These are phyloP conservation scores for Dendrobium catenatum DNA, from an alignment of 106 monocot species.

Conservation along the genomic window DNA sequence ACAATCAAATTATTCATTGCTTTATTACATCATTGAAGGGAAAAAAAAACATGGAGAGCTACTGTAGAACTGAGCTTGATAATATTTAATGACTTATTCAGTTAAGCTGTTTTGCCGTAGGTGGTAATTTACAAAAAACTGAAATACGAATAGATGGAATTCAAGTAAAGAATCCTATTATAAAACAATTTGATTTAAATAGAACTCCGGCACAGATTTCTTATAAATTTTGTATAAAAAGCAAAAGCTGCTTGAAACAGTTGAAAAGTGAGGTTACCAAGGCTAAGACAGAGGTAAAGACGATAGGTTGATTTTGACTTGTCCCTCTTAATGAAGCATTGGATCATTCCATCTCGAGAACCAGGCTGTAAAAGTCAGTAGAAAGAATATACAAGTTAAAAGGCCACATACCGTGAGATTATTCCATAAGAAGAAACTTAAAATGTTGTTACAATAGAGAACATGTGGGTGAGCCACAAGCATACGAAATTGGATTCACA, in stretches of 20 bases:
- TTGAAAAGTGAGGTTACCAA: conserved; percentile 24
- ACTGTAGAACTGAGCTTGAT: neutral
- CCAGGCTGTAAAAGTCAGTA: conserved; percentile 34
- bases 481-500: neutral
- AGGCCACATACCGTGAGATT: neutral
- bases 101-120: neutral
- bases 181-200: neutral
- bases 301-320: conserved; percentile 55
- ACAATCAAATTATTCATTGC: neutral
- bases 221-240: neutral
- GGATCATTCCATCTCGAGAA: conserved; percentile 50
- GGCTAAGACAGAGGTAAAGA: conserved; percentile 58
- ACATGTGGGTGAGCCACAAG: neutral
- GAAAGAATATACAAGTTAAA: neutral
- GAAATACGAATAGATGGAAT: neutral
- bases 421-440: neutral
- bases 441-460: neutral
- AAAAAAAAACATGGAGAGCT: neutral
- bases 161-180: neutral
- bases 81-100: neutral
- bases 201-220: neutral
- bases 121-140: too few species aligned
- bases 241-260: neutral
- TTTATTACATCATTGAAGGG: neutral
- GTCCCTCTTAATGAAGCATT: conserved; percentile 75